Base-by-base conservation (phyloP, 768 basidiomycete species). In the Tricholomella constricta region DNA sequence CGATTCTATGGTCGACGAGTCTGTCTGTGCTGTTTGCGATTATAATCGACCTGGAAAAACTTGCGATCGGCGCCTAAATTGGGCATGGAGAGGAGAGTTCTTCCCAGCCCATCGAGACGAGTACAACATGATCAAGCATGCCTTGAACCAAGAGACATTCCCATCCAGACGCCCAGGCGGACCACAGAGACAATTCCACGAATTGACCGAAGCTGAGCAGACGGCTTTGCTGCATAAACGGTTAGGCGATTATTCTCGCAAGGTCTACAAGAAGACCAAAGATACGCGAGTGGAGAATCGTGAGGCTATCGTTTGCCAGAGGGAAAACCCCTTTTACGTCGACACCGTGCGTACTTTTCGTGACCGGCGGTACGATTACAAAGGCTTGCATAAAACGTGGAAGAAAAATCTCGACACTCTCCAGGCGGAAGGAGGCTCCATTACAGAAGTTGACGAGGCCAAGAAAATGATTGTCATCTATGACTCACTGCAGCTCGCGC, bases 391-490 rank as follows among this genome's bases (percentile, higher is more conserved):
- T 73, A 99, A 99, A 75, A 95, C 92, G 8, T 98, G 96, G 97
- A 99, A 98, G 84, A 97, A 97, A 78, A 98, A 91, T 61, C 80
- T 98, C 34, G 97, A 99, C 64, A 78, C 77, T 2, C 79, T 86
- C 26, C 54, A 81, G 11, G 72, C 77, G n/a, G 86, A 86, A 61
- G 85, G 85, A 6, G 80, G 84, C 4, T 82, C 87, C 3, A 78
- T 98, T 23, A 81, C 88, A 6, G 94, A 98, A 64, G 81, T 97
- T 34, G 91, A 95, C 56, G 97, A 99, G 70, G 96, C 97, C 34
- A 98, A 90, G 78, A 97, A 96, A 78, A 94, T 99, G 91, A 91
- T 98, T 61, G 96, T 99, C 20, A 71, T 99, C 9, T 99, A 98
- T 73, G 97, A 98, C 69, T 98, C 97, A 4, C 81, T 99, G 29